These are phyloP conservation scores for Linum lewisii DNA, from an alignment of 345 rosid species.

Conservation along the genomic window DNA sequence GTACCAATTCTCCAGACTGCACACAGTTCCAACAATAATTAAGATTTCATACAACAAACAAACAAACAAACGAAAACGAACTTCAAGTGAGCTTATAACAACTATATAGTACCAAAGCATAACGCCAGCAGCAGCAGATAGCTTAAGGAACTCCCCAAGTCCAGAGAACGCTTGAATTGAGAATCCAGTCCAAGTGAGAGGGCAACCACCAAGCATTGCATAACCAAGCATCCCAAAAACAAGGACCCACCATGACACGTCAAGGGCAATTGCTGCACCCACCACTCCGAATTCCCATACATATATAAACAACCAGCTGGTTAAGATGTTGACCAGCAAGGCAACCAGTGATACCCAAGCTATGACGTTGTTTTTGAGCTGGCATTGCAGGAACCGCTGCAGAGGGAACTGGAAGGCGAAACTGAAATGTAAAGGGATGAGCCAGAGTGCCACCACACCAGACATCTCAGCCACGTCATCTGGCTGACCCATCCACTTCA, in stretches of 20 bases:
- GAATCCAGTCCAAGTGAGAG: conserved; percentile 53
- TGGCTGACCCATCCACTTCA: conserved; percentile 52
- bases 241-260: conserved; percentile 58
- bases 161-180: conserved; percentile 46
- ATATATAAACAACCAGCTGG: conserved; percentile 45
- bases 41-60: background rate
- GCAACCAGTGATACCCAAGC: conserved; percentile 29
- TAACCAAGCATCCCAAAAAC: conserved; percentile 26
- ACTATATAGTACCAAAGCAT: conserved; percentile 47
- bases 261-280: conserved; percentile 44
- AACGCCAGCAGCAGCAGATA: conserved; percentile 62
- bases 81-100: background rate
- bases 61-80: too few relatives aligned
- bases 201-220: conserved; percentile 35
- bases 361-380: conserved; percentile 37
- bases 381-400: conserved; percentile 58
- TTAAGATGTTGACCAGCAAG: conserved; percentile 28
- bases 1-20: conserved; percentile 73
- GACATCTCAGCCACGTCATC: conserved; percentile 59
- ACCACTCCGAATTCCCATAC: conserved; percentile 33
- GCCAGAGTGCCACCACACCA: conserved; percentile 35
- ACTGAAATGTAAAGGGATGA: conserved; percentile 56
- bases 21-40: conserved; percentile 2
- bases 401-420: conserved; percentile 45
- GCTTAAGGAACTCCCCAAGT: conserved; percentile 46